Conservation (phyloP, 202 grass and related monocot species). For the Panicum virgatum region DNA sequence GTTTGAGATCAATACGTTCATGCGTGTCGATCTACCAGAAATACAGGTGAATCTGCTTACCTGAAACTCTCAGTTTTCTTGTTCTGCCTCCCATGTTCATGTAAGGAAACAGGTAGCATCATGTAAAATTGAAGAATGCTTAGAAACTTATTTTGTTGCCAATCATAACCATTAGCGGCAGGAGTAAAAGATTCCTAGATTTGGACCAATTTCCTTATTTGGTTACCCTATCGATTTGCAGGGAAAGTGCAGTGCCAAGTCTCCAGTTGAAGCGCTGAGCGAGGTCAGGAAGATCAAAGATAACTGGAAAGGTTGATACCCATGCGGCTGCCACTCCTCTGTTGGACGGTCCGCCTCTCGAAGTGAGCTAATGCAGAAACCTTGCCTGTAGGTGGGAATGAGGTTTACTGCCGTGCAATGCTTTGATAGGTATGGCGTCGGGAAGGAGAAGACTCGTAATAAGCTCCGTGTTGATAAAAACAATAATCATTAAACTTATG, state of each 20-base stretch:
- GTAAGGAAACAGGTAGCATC: not conserved
- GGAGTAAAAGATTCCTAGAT: not conserved
- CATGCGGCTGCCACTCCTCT: not conserved
- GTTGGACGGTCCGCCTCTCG: not conserved
- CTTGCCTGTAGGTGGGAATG: slow-evolving; percentile 41
- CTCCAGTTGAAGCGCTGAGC: slow-evolving; percentile 67
- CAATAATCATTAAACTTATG: not conserved
- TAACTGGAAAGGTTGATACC: slow-evolving; percentile 85
- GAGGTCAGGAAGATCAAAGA: slow-evolving; percentile 85
- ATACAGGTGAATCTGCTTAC: slow-evolving; percentile 63
- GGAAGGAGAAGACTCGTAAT: slow-evolving; percentile 5
- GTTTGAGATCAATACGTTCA: slow-evolving; percentile 92
- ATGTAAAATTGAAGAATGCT: not conserved
- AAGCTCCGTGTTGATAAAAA: slow-evolving; percentile 15
- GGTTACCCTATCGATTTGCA: slow-evolving; percentile 29
- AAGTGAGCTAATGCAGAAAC: slow-evolving; percentile 26
- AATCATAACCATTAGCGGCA: not conserved
- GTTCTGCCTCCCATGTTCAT: not conserved
- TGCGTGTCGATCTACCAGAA: slow-evolving; percentile 81
- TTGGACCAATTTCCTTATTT: not conserved
- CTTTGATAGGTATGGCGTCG: slow-evolving; percentile 25
- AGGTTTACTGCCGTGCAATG: slow-evolving; percentile 27
- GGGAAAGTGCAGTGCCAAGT: slow-evolving; percentile 60
- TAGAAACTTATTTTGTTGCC: not conserved
- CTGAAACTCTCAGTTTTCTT: not conserved